These are phyloP conservation scores for Phytopythium montanum DNA, from an alignment of 352 stramenopile genomes.

Conservation along the genomic window DNA sequence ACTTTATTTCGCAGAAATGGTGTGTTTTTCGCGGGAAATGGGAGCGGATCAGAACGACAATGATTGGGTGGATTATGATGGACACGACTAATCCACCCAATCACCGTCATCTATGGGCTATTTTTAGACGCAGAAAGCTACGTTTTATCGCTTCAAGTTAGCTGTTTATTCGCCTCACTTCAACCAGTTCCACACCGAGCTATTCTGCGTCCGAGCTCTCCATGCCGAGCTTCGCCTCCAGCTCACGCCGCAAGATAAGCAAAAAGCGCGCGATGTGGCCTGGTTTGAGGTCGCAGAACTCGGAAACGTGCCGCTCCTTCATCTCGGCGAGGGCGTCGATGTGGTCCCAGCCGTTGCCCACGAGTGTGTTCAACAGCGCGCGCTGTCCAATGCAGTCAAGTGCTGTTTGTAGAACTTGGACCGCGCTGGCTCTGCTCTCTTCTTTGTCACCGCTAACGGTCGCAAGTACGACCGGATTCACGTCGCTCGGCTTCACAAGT, in stretches of 20 bases:
- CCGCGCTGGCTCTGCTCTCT: not conserved
- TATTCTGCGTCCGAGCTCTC: no score
- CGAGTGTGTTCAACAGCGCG: slow-evolving; percentile 9
- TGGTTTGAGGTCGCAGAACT: slow-evolving; percentile 7
- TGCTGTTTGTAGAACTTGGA: slow-evolving; percentile 6
- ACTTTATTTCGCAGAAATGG: no score
- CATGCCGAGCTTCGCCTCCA: not conserved
- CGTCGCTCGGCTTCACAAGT: not conserved
- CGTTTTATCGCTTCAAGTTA: no score
- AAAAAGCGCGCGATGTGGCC: slow-evolving; percentile 14
- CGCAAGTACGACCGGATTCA: not conserved
- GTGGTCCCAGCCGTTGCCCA: slow-evolving; percentile 22
- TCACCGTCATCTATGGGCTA: no score
- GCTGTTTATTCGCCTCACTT: no score
- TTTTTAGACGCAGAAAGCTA: no score
- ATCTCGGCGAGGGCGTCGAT: slow-evolving; percentile 17
- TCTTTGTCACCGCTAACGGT: not conserved
- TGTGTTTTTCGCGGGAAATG: not conserved
- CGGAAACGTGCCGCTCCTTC: slow-evolving; percentile 12
- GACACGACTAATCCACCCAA: no score
- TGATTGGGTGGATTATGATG: not conserved
- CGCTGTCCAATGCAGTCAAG: slow-evolving; percentile 15
- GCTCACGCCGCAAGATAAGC: not conserved
- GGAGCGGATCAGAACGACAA: not conserved
- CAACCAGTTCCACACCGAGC: no score